A percentile compares a stretch with the other conserved stretches of the same genome.
phyloP scores from a whole-genome alignment of 768 basidiomycete species.

The Flagelloscypha sp. region DNA sequence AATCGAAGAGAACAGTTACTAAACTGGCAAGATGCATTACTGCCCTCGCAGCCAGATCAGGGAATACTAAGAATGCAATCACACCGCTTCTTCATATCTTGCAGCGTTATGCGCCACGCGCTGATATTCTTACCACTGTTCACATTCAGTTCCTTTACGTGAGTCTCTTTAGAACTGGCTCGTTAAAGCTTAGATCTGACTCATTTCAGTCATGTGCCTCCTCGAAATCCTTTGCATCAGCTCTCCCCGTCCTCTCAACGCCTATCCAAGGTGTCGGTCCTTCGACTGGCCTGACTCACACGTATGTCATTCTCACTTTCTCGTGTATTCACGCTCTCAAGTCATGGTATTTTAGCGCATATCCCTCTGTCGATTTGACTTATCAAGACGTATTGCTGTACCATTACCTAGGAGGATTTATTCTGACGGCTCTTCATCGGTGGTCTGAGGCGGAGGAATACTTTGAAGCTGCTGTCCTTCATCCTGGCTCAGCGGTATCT shows the following conservation, averaged over 20 bases:
- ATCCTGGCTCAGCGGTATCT: conserved; percentile 47
- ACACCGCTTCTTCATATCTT: conserved; percentile 53
- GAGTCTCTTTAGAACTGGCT: conserved; percentile 14
- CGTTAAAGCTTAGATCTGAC: not conserved
- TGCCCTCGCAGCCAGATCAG: too few species aligned
- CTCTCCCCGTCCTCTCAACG: conserved; percentile 51
- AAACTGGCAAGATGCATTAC: too few species aligned
- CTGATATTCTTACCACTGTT: conserved; percentile 56
- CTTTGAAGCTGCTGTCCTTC: conserved; percentile 71
- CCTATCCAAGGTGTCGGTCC: conserved; percentile 63
- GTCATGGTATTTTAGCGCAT: too few species aligned
- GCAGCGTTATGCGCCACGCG: conserved; percentile 49
- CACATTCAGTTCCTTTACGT: conserved; percentile 65
- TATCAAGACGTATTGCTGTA: conserved; percentile 82
- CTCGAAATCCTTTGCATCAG: conserved; percentile 42
- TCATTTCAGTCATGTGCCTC: conserved; percentile 46
- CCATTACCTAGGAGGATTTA: conserved; percentile 77
- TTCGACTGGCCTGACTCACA: too few species aligned
- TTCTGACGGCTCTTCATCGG: conserved; percentile 50
- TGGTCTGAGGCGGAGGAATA: conserved; percentile 68
- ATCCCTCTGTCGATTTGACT: conserved; percentile 47
- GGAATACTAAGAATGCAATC: conserved; percentile 40
- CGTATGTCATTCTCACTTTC: too few species aligned
- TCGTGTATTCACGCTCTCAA: too few species aligned
- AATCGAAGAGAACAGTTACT: conserved; percentile 16